Base-by-base conservation (phyloP, 257 asterid species). In the Ehretia macrophylla region DNA sequence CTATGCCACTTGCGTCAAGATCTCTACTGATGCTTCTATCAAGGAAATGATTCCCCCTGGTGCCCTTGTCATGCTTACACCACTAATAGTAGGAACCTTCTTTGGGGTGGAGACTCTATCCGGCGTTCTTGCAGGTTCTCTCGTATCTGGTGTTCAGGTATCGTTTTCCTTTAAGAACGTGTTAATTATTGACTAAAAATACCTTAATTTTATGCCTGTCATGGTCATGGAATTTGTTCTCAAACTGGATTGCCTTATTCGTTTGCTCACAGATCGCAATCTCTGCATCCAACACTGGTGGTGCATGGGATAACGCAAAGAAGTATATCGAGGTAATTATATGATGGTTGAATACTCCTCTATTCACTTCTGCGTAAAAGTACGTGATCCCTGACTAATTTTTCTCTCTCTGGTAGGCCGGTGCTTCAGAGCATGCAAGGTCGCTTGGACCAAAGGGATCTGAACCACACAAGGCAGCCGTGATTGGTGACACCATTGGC, bases 1-100 rank as follows among this genome's bases (percentile, higher is more conserved):
- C 66, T 88, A 88, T 11, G 86, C 96, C 14, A 88, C 86, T 5
- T 88, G 96, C 68, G 96, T 88, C 19, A 88, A 83, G 81, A 88
- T 88, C 58, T 88, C 95, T 1, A 88, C 95, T 1, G 96, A 88
- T 78, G 95, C 96, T 53, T 88, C 96, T 32, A 69, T 88, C 50
- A 88, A 79, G 83, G 96, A 88, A 78, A 88, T 88, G 95, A 85
- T 88, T 16, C 95, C 95, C 14, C 96, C 96, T 11, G 96, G 96
- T 60, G 93, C 93, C 45, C 95, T 88, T 21, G 96, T 88, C 78
- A 88, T 88, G 96, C 93, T 88, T 44, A 85, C 95, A 2, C 96
- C 96, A 52, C 78, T 88, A 55, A 79, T 88, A 9, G 96, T 88
- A 9, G 96, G 96, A 38, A 85, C 76, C 55, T 77, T 88, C 47